phyloP scores from a whole-genome alignment of 306 rosid genomes.

The Dalbergia oliveri region DNA sequence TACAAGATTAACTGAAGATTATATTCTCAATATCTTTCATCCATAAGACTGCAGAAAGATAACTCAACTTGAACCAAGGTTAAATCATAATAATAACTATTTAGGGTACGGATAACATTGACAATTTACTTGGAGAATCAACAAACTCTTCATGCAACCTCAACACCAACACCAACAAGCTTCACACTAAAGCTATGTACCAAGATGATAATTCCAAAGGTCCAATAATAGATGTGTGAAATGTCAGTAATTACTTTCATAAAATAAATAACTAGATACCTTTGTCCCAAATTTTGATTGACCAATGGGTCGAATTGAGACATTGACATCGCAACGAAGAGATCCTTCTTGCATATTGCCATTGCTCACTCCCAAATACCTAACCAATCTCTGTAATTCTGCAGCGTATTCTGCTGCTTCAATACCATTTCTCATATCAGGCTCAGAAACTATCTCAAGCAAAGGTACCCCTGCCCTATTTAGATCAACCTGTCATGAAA shows the following conservation, averaged over 20 bases:
- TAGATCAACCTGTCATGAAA: slow-evolving; percentile 81
- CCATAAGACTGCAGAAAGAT: background rate
- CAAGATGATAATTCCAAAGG: background rate
- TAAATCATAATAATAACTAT: background rate
- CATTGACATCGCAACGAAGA: slow-evolving; percentile 93
- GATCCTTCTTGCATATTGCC: slow-evolving; percentile 99
- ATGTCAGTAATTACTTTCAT: slow-evolving; percentile 8
- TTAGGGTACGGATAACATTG: slow-evolving; percentile 7
- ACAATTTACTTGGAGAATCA: background rate
- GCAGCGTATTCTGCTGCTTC: slow-evolving; percentile 99
- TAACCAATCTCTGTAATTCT: slow-evolving; percentile 88
- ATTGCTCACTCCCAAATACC: slow-evolving; percentile 94
- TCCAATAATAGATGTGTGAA: background rate
- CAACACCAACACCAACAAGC: slow-evolving; percentile 17
- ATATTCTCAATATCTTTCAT: slow-evolving; percentile 5
- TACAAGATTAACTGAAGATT: background rate
- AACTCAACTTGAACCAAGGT: background rate
- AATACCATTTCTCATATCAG: slow-evolving; percentile 95
- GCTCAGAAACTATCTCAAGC: slow-evolving; percentile 98
- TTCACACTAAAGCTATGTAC: background rate
- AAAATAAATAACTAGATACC: slow-evolving; percentile 50
- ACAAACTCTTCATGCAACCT: slow-evolving; percentile 23
- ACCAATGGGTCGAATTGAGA: slow-evolving; percentile 89
- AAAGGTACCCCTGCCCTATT: slow-evolving; percentile 98
- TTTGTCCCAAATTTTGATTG: slow-evolving; percentile 85